Evolutionary conservation across 2,329 filamentous ascomycete genomes (phyloP), one percentile per base, ranked within the genome.

Genomic region (Monascus ruber): DNA sequence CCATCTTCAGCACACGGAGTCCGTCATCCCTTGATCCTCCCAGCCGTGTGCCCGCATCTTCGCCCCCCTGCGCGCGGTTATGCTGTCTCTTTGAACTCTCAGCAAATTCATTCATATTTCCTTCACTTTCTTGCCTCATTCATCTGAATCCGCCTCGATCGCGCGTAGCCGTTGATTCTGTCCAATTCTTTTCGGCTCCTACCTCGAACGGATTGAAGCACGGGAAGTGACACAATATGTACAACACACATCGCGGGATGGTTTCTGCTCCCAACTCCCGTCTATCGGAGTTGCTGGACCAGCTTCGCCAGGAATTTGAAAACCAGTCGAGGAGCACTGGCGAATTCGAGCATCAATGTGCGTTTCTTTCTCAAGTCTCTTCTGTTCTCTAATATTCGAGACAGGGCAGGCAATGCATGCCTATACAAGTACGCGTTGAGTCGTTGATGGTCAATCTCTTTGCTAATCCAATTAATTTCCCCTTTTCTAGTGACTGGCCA

Each of bases 311-410:
- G 56, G 91, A 98, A 65, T 96, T 95, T 52, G 89, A 96, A 50
- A 81, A 74, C 44, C 84, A 93, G 63, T 74, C 81, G 52, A 79
- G 84, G 48, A 79, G 85, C 52, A 83, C 79, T 48, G 85, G 85
- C 60, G 85, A 86, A 53, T 93, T 87, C 61, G 89, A 98, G 61
- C 85, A 89, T 62, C 87, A 94, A 62, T 83, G 89, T 95, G 79
- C 73, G 87, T 79, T 44, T 46, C 7, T 34, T 34, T 26, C 28
- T 33, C 27, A 33, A 24, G 24, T 35, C 33, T 34, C 44, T 39
- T 17, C 17, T 17, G 17, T 17, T 17, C 17, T 17, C 17, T 3
- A 17, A 17, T 17, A 17, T 17, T 17, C 17, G 17, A 17, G 17
- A 17, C 17, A 17, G 17, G 17, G 17, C 17, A 17, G 17, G 29